These are phyloP conservation scores for Guyanaporus albipodus DNA, from an alignment of 768 basidiomycete genomes.

Conservation along the genomic window DNA sequence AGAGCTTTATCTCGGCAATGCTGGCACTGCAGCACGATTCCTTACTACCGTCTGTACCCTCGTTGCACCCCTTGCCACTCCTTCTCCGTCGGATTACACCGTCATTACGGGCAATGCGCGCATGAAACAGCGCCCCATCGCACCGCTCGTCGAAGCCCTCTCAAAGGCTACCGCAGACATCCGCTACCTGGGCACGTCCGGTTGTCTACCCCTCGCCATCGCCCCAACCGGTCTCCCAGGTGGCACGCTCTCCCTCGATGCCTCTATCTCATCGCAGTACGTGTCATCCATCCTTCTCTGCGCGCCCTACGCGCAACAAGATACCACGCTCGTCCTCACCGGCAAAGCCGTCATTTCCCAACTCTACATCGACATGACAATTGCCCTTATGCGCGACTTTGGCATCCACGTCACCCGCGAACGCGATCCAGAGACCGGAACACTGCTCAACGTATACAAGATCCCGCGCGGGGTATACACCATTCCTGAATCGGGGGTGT, in stretches of 20 bases:
- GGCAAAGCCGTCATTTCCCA: constrained; percentile 97
- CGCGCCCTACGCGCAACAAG: constrained; percentile 84
- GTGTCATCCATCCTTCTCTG: constrained; percentile 96
- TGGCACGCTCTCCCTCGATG: constrained; percentile 79
- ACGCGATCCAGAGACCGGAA: constrained; percentile 53
- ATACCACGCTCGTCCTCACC: constrained; percentile 84
- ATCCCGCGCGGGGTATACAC: constrained; percentile 78
- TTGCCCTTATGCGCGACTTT: constrained; percentile 95
- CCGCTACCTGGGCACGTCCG: constrained; percentile 70
- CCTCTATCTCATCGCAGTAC: constrained; percentile 96
- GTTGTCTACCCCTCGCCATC: constrained; percentile 87
- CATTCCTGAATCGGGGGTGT: constrained; percentile 61
- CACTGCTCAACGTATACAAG: constrained; percentile 73
- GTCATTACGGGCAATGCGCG: constrained; percentile 95
- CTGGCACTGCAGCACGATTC: constrained; percentile 97
- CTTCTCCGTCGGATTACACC: constrained; percentile 47
- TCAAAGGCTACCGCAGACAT: constrained; percentile 75
- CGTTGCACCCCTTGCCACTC: constrained; percentile 46
- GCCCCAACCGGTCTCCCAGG: constrained; percentile 80
- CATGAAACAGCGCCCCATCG: constrained; percentile 98
- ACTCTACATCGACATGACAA: constrained; percentile 99
- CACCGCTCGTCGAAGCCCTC: constrained; percentile 89
- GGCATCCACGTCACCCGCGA: constrained; percentile 74
- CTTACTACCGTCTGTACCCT: constrained; percentile 94
- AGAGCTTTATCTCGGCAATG: constrained; percentile 94